Evolutionary conservation across 352 stramenopile species (phyloP), one percentile per base, ranked within the genome.

Genomic region (Globisporangium lucens): DNA sequence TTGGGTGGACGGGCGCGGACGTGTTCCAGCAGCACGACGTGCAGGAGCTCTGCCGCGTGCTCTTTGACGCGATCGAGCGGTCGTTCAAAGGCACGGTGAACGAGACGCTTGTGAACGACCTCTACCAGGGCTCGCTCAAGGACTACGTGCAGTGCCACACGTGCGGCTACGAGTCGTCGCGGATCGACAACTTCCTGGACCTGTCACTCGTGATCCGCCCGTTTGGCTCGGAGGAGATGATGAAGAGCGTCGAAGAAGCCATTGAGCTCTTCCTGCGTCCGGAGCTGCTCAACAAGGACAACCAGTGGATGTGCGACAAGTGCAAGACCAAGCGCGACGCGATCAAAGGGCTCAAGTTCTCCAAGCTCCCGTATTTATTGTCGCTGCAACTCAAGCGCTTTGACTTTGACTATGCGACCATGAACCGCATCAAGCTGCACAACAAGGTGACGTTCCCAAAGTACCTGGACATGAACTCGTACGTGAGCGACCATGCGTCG

Each of bases 1-100:
- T 98, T 73, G 92, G 90, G 3, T 98, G 93, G 91, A 96, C 89
- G 0, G 90, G 86, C 35, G 76, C 78, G 12, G 85, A 97, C 46
- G 89, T 94, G 6, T 96, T 96, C 62, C 85, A 97, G 76, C 91
- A 97, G 72, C 92, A 98, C 56, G 93, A 97, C 58, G 90, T 96
- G 4, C 92, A 98, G 63, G 93, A 98, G 65, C 76, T 98, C 29
- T 95, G 81, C 51, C 82, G 89, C 33, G 91, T 98, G 30, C 74
- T 98, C 27, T 93, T 98, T 62, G 93, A 98, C 67, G 92, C 92
- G 24, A 75, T 98, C 5, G 92, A 98, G 66, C 80, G 83, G 24
- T 91, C 81, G 8, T 94, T 97, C 64, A 92, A 96, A 61, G 87
- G 77, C 27, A 97, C 89, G 0, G 77, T 87, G 36, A 93, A 91